These are phyloP conservation scores for Colletotrichum sp. DNA, from an alignment of 2,329 filamentous ascomycete genomes.

Conservation along the genomic window DNA sequence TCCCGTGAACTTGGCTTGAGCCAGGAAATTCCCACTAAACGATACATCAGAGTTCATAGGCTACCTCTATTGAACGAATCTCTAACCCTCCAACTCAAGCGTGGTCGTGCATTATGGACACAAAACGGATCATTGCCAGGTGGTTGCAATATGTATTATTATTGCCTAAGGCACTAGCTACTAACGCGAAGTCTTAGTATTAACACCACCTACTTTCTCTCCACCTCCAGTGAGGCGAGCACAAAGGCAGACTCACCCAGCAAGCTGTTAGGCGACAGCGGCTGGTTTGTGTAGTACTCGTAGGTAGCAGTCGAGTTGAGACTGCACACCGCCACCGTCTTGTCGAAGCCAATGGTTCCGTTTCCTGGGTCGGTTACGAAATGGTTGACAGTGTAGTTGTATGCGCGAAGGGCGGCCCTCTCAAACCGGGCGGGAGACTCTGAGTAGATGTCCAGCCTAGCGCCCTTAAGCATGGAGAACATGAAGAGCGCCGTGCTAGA, in stretches of 20 bases:
- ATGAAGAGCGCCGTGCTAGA: constrained; percentile 22
- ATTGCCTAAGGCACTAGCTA: background rate
- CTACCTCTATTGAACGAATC: rapidly evolving
- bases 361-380: constrained; percentile 11
- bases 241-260: constrained; percentile 41
- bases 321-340: constrained; percentile 44
- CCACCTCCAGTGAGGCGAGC: constrained; percentile 41
- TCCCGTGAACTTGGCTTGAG: rapidly evolving
- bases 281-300: constrained; percentile 42
- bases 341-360: constrained; percentile 33
- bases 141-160: background rate
- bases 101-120: no score
- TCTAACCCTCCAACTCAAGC: no score
- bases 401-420: constrained; percentile 10
- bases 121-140: no score
- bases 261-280: constrained; percentile 40
- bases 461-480: constrained; percentile 16
- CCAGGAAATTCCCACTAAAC: background rate
- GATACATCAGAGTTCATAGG: background rate
- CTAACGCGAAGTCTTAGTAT: background rate
- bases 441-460: background rate
- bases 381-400: constrained; percentile 6
- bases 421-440: background rate
- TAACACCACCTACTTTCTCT: constrained; percentile 14
- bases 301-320: constrained; percentile 45